Evolutionary conservation across 2,329 filamentous ascomycete genomes (phyloP).

Genomic region (Alternaria gaisen): DNA sequence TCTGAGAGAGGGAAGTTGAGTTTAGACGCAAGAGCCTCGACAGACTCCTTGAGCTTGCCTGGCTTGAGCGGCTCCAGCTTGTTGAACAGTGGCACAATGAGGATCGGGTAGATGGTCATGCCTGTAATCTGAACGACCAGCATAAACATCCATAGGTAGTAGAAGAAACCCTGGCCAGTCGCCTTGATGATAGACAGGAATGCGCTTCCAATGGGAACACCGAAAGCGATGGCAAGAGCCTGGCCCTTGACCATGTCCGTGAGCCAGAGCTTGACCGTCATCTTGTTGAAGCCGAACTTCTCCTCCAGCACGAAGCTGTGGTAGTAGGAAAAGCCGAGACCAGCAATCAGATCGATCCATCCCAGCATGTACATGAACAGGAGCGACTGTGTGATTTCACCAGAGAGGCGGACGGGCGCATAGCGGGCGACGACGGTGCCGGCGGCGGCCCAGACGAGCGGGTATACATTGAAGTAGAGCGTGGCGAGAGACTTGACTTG

Average conservation of each 20-base stretch:
- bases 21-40: constrained; percentile 82
- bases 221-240: constrained; percentile 78
- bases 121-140: constrained; percentile 90
- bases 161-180: constrained; percentile 95
- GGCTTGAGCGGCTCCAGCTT: constrained; percentile 92
- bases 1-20: constrained; percentile 93
- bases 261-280: constrained; percentile 87
- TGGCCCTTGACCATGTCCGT: constrained; percentile 93
- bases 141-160: constrained; percentile 95
- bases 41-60: constrained; percentile 84
- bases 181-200: constrained; percentile 94
- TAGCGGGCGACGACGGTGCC: constrained; percentile 77
- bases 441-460: constrained; percentile 86
- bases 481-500: constrained; percentile 89
- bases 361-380: constrained; percentile 91
- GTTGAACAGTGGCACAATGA: constrained; percentile 96
- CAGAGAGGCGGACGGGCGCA: constrained; percentile 79
- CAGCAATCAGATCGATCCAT: constrained; percentile 79
- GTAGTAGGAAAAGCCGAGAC: constrained; percentile 85
- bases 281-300: constrained; percentile 98
- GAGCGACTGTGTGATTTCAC: constrained; percentile 93
- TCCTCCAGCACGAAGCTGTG: constrained; percentile 96
- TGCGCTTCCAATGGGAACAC: constrained; percentile 86
- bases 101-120: constrained; percentile 95
- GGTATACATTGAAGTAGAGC: constrained; percentile 89